Base-by-base conservation (phyloP, 768 basidiomycete species). In the Boletus tylopilopsis region DNA sequence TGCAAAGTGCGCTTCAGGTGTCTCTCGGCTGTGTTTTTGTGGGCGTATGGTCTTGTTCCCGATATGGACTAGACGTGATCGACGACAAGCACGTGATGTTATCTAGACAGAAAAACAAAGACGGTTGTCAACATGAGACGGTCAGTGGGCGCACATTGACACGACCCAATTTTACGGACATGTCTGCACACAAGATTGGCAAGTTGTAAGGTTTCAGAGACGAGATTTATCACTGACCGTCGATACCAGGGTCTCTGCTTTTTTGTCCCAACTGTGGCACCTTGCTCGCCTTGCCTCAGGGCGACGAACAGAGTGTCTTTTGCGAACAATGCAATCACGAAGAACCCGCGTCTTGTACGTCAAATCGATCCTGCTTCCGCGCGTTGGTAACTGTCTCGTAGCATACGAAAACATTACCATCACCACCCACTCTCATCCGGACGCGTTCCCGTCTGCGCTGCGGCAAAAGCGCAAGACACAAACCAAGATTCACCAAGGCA, bases 231-330 rank as follows among this genome's bases (percentile, higher is more conserved):
- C 15, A 38, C 47, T 51, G 37, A 54, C 41, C 24, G 15, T 50
- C 39, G 39, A 22, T 32, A 45, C 12, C 60, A 87, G 96, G 95
- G 45, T 94, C 94, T 1, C 75, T 98, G 22, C 74, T 98, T 34
- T 98, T 99, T 71, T 99, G 96, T 71, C 91, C 92, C 2, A 76
- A 82, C 51, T 99, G 96, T 57, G 93, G 93, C 13, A 95, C 91
- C 1, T 74, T 99, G 32, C 83, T 98, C 13, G 81, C 85, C 55
- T 70, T 93, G 19, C 96, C 96, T 0, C 73, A 73, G 58, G 86
- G 85, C 38, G 82, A 85, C 37, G 84, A 91, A 58, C 74, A 76
- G 40, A 72, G 72, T n/a, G 86, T 97, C 25, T 72, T 68, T 5
- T 99, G 96, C 71, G 90, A 91, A 64, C 91, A 94, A 63, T 99